phyloP scores from a whole-genome alignment of 1,139 yeast genomes.

The Sugiyamaella xylanicola region DNA sequence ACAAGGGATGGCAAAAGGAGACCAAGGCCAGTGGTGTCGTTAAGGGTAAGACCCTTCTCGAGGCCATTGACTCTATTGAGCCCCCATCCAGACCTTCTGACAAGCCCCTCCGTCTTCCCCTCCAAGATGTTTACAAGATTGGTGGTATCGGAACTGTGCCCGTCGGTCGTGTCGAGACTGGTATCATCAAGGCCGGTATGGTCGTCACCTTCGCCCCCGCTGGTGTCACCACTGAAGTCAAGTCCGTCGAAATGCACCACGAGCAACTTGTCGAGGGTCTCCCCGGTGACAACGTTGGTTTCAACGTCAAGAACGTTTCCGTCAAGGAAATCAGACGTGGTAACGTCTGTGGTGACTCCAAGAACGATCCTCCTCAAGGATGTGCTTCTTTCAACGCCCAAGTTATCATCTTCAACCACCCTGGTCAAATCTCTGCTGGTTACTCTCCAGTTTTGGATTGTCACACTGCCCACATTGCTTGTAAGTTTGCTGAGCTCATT shows the following conservation, averaged over 20 bases:
- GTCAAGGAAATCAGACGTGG: constrained; percentile 94
- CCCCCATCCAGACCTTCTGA: constrained; percentile 85
- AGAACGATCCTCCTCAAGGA: constrained; percentile 90
- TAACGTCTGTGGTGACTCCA: constrained; percentile 94
- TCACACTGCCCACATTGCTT: constrained; percentile 95
- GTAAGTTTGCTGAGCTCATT: constrained; percentile 80
- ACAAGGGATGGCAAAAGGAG: constrained; percentile 89
- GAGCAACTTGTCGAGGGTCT: constrained; percentile 81
- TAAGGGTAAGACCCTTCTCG: constrained; percentile 85
- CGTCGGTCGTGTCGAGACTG: constrained; percentile 94
- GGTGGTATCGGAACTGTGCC: constrained; percentile 95
- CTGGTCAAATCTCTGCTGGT: constrained; percentile 92
- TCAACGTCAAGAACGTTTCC: constrained; percentile 94
- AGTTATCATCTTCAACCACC: constrained; percentile 89
- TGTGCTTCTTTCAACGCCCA: constrained; percentile 85
- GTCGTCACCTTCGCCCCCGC: constrained; percentile 89
- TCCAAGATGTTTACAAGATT: constrained; percentile 90
- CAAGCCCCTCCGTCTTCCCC: constrained; percentile 89
- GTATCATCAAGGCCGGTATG: constrained; percentile 91
- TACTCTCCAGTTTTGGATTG: constrained; percentile 93
- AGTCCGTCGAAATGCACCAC: constrained; percentile 94
- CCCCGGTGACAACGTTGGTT: constrained; percentile 95
- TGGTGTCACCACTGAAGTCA: constrained; percentile 90
- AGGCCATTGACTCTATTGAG: constrained; percentile 85
- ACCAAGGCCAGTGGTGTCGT: constrained; percentile 73